phyloP scores from a whole-genome alignment of 1,139 yeast genomes.

The Suhomyces guaymorum region DNA sequence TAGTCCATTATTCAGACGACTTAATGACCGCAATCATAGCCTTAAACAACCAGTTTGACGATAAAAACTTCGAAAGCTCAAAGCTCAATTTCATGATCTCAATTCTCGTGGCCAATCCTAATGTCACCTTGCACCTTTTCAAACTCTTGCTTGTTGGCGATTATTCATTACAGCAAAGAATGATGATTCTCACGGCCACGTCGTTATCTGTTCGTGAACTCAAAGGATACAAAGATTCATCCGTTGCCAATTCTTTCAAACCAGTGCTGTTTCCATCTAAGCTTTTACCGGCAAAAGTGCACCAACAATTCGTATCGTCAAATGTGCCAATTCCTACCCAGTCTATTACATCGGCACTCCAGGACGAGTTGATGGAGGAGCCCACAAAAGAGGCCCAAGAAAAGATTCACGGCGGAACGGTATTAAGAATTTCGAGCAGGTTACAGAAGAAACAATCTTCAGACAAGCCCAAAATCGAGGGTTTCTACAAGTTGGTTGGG shows the following conservation, averaged over 20 bases:
- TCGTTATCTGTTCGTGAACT: conserved; percentile 62
- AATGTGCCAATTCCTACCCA: conserved; percentile 1
- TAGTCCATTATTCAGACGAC: conserved; percentile 48
- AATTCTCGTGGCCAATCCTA: conserved; percentile 51
- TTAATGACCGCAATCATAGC: conserved; percentile 50
- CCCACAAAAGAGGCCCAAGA: conserved; percentile 45
- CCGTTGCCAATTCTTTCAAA: conserved; percentile 37
- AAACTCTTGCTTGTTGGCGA: conserved; percentile 57
- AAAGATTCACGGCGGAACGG: conserved; percentile 42
- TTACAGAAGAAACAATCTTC: conserved; percentile 22
- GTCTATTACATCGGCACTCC: conserved; percentile 19
- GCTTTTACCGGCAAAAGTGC: conserved; percentile 49
- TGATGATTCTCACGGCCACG: conserved; percentile 54
- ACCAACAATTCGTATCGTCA: conserved; percentile 39
- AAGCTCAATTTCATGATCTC: conserved; percentile 55
- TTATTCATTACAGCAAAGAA: conserved; percentile 63
- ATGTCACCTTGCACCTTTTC: conserved; percentile 38
- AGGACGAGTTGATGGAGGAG: conserved; percentile 36
- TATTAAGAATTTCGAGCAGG: conserved; percentile 50
- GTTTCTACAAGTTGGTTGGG: conserved; percentile 50
- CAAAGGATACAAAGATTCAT: conserved; percentile 55
- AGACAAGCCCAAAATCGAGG: conserved; percentile 22
- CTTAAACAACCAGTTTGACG: conserved; percentile 49
- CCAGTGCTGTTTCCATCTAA: conserved; percentile 39
- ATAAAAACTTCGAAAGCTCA: conserved; percentile 50